Percentiles rank a stretch among this genome's conserved stretches.
Evolutionary conservation across 108 stramenopile species (phyloP).

Genomic region (Craspedostauros australis): DNA sequence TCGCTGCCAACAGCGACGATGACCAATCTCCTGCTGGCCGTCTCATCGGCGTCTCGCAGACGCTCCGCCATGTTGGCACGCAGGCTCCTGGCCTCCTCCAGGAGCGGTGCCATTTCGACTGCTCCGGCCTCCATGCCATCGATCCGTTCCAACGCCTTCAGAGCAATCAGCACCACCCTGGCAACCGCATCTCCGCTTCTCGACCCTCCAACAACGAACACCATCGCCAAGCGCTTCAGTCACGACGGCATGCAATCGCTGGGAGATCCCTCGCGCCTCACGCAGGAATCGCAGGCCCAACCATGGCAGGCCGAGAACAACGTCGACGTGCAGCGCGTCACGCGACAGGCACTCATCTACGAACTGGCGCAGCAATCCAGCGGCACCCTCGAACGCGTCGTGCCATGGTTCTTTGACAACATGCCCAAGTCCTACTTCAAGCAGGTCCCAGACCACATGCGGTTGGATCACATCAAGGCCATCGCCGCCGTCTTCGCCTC

Average conservation of each 20-base stretch:
- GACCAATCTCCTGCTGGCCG: no score
- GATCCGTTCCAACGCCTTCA: neutral
- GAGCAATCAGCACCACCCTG: neutral
- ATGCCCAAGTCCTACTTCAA: constrained; percentile 92
- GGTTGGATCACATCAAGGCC: constrained; percentile 96
- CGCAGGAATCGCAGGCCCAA: constrained; percentile 1
- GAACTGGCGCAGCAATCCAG: constrained; percentile 72
- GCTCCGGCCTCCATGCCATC: neutral
- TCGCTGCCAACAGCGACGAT: no score
- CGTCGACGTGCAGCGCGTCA: constrained; percentile 74
- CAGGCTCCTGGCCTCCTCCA: no score
- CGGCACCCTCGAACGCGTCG: constrained; percentile 67
- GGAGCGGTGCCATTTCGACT: no score
- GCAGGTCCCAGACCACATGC: constrained; percentile 83
- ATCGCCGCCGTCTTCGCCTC: constrained; percentile 85
- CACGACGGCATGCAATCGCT: neutral
- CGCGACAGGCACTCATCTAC: constrained; percentile 46
- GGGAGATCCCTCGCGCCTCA: neutral
- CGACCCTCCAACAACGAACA: neutral
- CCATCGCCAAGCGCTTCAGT: neutral
- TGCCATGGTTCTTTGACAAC: constrained; percentile 94
- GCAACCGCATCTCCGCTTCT: neutral
- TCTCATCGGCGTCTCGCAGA: no score
- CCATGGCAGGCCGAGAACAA: constrained; percentile 76
- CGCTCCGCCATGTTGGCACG: no score